A percentile compares a stretch with the other conserved stretches of the same genome.
Conservation (phyloP, 2,329 filamentous ascomycete genomes). For the Corinectria fuckeliana region DNA sequence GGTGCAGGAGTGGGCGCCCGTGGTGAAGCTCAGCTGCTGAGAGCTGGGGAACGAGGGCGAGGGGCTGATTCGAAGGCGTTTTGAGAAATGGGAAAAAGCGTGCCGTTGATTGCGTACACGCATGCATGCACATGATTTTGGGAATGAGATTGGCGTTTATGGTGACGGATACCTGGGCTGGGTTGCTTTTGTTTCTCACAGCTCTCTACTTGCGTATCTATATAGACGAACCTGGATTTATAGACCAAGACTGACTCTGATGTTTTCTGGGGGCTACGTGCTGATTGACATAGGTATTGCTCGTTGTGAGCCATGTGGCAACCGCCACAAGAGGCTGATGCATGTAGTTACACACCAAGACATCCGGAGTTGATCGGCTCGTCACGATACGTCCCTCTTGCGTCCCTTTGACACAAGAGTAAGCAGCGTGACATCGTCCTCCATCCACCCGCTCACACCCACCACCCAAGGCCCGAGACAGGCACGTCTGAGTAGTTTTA, state of each 20-base stretch:
- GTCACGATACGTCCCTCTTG: neutral
- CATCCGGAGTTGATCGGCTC: too few relatives aligned
- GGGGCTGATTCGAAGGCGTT: neutral
- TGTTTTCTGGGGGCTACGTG: neutral
- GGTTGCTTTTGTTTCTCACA: neutral
- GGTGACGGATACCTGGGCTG: neutral
- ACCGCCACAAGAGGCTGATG: neutral
- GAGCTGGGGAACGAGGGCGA: neutral
- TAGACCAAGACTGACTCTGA: neutral
- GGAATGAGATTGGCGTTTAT: neutral
- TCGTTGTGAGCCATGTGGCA: neutral
- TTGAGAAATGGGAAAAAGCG: neutral
- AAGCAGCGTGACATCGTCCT: neutral
- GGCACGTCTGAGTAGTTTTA: neutral
- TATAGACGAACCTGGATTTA: neutral
- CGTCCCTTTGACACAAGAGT: neutral
- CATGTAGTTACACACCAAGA: too few relatives aligned
- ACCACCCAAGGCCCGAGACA: neutral
- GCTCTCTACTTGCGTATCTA: neutral
- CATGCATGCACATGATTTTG: neutral
- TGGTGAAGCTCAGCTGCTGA: neutral
- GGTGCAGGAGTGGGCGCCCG: conserved; percentile 49
- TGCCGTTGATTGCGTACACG: neutral
- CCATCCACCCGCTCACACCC: neutral
- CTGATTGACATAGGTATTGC: neutral